A percentile compares a stretch with the other conserved stretches of the same genome.
Conservation (phyloP, 2,329 filamentous ascomycete species). For the Nemania sp. region DNA sequence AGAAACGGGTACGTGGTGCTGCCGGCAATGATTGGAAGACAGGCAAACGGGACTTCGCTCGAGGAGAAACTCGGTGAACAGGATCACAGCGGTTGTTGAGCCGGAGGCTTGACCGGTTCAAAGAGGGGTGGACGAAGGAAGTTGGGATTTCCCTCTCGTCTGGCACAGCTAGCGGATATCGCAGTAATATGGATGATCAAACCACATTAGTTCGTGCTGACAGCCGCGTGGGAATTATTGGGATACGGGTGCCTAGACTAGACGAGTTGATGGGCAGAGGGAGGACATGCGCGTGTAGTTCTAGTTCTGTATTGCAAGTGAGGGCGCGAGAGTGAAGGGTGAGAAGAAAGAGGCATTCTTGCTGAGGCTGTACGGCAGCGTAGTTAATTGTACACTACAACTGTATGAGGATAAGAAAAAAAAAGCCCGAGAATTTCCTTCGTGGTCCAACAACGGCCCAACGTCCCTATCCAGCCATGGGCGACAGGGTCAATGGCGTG, state of each 20-base stretch:
- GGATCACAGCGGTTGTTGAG: constrained; percentile 37
- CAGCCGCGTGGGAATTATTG: constrained; percentile 24
- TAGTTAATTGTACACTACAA: constrained; percentile 12
- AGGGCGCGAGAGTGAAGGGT: constrained; percentile 6
- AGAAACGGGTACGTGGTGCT: constrained; percentile 34
- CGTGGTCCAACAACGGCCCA: constrained; percentile 7
- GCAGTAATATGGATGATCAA: constrained; percentile 34
- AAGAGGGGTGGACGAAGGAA: constrained; percentile 37
- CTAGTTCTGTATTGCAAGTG: not conserved
- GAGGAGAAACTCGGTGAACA: constrained; percentile 41
- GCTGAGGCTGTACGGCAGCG: constrained; percentile 18
- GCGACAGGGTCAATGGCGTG: constrained; percentile 22
- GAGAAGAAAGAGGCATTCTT: constrained; percentile 14
- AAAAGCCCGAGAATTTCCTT: constrained; percentile 28
- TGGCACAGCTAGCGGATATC: constrained; percentile 31
- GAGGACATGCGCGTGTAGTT: constrained; percentile 1
- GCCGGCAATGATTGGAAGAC: constrained; percentile 41
- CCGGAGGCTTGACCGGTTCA: constrained; percentile 42
- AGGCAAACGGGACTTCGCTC: constrained; percentile 30
- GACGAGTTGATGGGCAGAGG: constrained; percentile 22
- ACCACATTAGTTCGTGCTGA: constrained; percentile 28
- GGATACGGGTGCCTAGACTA: not conserved
- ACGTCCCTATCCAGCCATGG: constrained; percentile 17
- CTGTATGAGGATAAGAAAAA: constrained; percentile 19
- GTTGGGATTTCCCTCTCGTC: constrained; percentile 29